Evolutionary conservation across 768 basidiomycete species (phyloP), one percentile per base, ranked within the genome.

Genomic region (Cystobasidium tubakii): DNA sequence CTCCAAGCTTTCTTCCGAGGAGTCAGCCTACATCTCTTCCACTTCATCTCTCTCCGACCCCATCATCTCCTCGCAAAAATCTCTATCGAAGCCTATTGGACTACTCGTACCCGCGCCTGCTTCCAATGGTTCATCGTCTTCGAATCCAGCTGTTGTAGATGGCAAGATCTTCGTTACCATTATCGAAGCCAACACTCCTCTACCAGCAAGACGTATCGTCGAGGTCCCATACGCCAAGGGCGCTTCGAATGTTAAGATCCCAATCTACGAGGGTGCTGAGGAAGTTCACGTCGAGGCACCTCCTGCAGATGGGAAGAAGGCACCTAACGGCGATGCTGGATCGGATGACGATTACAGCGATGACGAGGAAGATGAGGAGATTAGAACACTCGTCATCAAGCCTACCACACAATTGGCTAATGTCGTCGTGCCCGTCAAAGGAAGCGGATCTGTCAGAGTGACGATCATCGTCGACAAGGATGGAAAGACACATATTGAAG

Each of bases 151-250:
- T 57, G 54, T 71, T 60, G 66, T 54, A 23, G 63, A 66, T 62
- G 76, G 74, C 55, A 42, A 72, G 50, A 42, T 39, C 13, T 80
- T 81, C 76, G 74, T 76, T 43, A 76, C 75, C 25, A 73, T 81
- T 72, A 55, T 80, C 13, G 75, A 76, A 36, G 74, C 73, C 17
- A 69, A 74, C 46, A 77, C 80, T 0, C 81, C 83, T 6, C 77
- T 84, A 33, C 83, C 83, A 23, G 80, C 80, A 4, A 77, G 83
- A 70, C 76, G 83, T 62, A 79, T 81, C 55, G 80, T 83, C 43
- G 82, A 81, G 25, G 65, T 84, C 57, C 75, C 76, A 70, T 80
- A 81, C 70, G 81, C 75, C 57, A 75, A 83, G 62, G 83, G 82
- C 77, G 75, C 74, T 42, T 12, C 29, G 2, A 77, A 46, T 64